phyloP scores from a whole-genome alignment of 2,329 filamentous ascomycete species.

The Keithomyces neogunnii region DNA sequence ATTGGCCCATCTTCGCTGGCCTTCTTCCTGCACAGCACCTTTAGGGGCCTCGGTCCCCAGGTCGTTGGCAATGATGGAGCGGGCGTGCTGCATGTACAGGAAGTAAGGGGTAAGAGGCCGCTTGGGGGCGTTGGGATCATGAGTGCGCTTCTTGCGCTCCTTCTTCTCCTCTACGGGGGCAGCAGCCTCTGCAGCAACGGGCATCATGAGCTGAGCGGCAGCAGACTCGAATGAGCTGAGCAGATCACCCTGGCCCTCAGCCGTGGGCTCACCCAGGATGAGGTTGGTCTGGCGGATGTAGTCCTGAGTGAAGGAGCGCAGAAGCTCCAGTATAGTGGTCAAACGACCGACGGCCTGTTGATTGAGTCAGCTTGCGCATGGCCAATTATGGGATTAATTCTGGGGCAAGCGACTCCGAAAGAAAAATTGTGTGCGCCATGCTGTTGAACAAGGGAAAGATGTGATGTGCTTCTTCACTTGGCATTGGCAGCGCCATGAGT shows the following conservation, averaged over 20 bases:
- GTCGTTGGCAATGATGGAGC: constrained; percentile 72
- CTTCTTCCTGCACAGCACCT: constrained; percentile 80
- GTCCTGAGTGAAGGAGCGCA: constrained; percentile 71
- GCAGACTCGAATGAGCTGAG: constrained; percentile 46
- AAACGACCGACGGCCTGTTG: constrained; percentile 55
- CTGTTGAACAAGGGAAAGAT: no score
- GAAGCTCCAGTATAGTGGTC: constrained; percentile 67
- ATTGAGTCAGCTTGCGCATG: background rate
- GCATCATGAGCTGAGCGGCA: constrained; percentile 36
- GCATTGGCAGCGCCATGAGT: no score
- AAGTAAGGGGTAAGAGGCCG: constrained; percentile 91
- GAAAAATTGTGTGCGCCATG: no score
- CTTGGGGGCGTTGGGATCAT: constrained; percentile 92
- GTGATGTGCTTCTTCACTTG: no score
- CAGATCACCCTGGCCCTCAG: constrained; percentile 36
- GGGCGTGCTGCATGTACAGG: constrained; percentile 83
- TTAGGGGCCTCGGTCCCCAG: constrained; percentile 69
- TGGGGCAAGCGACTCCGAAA: no score
- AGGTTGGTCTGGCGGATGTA: constrained; percentile 86
- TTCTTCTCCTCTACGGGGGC: constrained; percentile 61
- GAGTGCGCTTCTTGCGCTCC: constrained; percentile 79
- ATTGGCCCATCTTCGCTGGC: constrained; percentile 74
- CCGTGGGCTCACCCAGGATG: constrained; percentile 58
- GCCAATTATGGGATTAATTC: no score
- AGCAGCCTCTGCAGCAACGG: constrained; percentile 24